phyloP scores from a whole-genome alignment of 306 rosid species.

The Dicorynia guianensis region DNA sequence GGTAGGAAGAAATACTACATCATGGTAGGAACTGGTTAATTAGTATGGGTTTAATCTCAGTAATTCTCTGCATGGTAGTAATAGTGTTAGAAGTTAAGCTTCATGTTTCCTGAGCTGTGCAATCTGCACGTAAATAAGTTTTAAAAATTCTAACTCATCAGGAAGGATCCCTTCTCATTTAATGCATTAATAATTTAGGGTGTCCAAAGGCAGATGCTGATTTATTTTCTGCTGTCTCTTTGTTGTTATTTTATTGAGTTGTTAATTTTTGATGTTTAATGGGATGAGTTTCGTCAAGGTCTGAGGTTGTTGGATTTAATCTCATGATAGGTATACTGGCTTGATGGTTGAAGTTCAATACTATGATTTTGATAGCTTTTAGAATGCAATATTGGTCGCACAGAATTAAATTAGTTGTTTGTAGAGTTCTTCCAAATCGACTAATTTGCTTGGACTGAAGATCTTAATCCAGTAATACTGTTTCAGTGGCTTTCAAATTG shows the following conservation, averaged over 20 bases:
- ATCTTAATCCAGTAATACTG: constrained; percentile 42
- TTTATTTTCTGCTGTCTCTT: neutral
- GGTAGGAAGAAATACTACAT: no score
- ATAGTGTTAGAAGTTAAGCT: no score
- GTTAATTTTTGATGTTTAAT: neutral
- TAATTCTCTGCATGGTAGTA: no score
- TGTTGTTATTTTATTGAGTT: constrained; percentile 1
- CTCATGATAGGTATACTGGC: neutral
- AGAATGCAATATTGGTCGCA: neutral
- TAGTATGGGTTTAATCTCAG: neutral
- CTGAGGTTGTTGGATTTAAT: neutral
- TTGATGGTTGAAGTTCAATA: constrained; percentile 1
- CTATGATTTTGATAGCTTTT: neutral
- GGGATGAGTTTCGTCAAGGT: neutral
- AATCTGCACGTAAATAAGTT: neutral
- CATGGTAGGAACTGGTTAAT: neutral
- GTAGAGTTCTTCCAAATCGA: constrained; percentile 7
- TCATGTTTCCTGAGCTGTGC: neutral
- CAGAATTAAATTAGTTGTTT: constrained; percentile 3
- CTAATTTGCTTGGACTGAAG: constrained; percentile 18
- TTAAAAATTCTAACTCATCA: neutral
- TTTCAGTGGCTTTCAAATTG: constrained; percentile 94
- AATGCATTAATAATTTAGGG: neutral
- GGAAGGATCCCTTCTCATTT: neutral
- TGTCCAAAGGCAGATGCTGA: neutral